Evolutionary conservation across 176 grass and related monocot species (phyloP).

Genomic region (Elymus sibiricus): DNA sequence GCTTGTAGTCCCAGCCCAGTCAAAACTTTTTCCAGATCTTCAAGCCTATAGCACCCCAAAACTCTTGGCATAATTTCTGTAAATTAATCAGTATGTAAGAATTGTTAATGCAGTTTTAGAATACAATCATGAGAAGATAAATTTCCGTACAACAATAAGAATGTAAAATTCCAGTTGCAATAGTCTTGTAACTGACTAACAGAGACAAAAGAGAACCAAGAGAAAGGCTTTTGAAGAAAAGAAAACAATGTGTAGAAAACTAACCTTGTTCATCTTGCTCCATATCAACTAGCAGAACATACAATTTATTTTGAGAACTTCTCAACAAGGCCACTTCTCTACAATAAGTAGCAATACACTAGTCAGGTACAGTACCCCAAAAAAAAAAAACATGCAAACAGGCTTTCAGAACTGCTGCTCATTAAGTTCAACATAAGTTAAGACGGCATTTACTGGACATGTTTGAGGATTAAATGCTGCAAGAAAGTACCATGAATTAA

Average conservation of each 20-base stretch:
- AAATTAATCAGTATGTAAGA: conserved; percentile 39
- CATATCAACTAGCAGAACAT: conserved; percentile 59
- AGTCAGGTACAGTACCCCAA: neutral
- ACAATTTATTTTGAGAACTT: conserved; percentile 76
- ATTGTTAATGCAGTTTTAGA: neutral
- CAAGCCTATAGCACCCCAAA: conserved; percentile 65
- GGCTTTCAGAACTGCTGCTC: neutral
- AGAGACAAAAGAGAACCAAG: conserved; percentile 1
- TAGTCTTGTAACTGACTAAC: neutral
- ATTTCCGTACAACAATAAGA: neutral
- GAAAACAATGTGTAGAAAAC: conserved; percentile 15
- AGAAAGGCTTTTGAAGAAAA: neutral
- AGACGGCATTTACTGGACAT: conserved; percentile 10
- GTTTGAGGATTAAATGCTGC: conserved; percentile 4
- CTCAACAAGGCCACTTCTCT: conserved; percentile 76
- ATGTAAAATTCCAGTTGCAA: neutral
- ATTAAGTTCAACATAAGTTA: neutral
- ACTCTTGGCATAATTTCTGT: conserved; percentile 53
- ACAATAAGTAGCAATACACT: conserved; percentile 36
- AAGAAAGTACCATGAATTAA: neutral
- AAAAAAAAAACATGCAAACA: neutral
- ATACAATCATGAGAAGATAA: conserved; percentile 17
- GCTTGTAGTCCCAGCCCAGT: conserved; percentile 84
- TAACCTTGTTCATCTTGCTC: conserved; percentile 57
- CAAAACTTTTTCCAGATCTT: conserved; percentile 63